These are phyloP conservation scores for Zasmidium angulare DNA, from an alignment of 2,329 filamentous ascomycete genomes.

Conservation along the genomic window DNA sequence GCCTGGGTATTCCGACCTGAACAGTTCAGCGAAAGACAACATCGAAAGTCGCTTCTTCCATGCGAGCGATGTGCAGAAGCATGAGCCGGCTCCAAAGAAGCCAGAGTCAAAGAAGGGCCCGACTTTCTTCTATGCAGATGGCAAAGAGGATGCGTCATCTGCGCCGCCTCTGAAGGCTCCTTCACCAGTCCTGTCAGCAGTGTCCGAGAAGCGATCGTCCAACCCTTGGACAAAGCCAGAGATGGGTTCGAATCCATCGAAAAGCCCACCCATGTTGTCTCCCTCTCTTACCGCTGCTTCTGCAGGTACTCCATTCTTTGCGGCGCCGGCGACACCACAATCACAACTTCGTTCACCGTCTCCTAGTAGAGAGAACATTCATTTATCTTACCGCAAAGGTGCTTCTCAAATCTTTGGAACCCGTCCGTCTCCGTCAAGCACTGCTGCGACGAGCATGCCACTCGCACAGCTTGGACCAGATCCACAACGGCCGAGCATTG, in stretches of 20 bases:
- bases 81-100: conserved; percentile 33
- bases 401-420: conserved; percentile 48
- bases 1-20: conserved; percentile 33
- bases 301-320: conserved; percentile 34
- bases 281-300: conserved; percentile 33
- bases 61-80: conserved; percentile 67
- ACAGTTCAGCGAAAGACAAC: conserved; percentile 23
- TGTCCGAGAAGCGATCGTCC: conserved; percentile 24
- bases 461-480: conserved; percentile 2
- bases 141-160: conserved; percentile 42
- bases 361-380: conserved; percentile 49
- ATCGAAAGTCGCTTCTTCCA: conserved; percentile 79
- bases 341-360: conserved; percentile 40
- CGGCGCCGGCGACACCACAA: conserved; percentile 22
- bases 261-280: conserved; percentile 33
- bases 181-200: conserved; percentile 39
- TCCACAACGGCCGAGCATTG: conserved; percentile 11
- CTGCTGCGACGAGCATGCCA: too few relatives aligned
- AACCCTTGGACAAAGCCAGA: conserved; percentile 25
- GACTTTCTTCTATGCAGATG: conserved; percentile 54
- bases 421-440: conserved; percentile 21
- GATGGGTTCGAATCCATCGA: conserved; percentile 13
- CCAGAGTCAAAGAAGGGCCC: conserved; percentile 45
- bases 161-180: conserved; percentile 39
- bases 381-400: conserved; percentile 51